A percentile compares a stretch with the other conserved stretches of the same genome.
These are phyloP conservation scores for Colletotrichum melonis DNA, from an alignment of 2,329 filamentous ascomycete species.

Conservation along the genomic window DNA sequence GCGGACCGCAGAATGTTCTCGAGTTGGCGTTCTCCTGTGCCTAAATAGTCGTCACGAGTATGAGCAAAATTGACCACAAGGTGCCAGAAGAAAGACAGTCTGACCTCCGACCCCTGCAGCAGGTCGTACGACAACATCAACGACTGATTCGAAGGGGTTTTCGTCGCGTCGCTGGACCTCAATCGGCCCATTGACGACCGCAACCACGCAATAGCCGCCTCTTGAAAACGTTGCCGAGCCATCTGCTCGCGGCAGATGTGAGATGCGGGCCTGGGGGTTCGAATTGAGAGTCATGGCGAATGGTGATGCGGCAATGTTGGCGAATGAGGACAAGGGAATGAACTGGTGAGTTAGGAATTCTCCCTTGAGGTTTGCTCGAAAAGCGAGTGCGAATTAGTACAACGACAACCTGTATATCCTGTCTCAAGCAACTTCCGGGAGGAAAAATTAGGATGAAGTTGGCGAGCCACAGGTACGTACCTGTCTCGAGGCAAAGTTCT, in stretches of 20 bases:
- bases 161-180: constrained; percentile 92
- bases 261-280: constrained; percentile 64
- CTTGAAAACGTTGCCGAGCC: constrained; percentile 83
- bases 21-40: constrained; percentile 82
- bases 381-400: not conserved
- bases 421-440: not conserved
- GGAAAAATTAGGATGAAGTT: constrained; percentile 12
- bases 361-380: not conserved
- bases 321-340: not conserved
- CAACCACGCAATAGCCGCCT: constrained; percentile 83
- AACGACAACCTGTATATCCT: not conserved
- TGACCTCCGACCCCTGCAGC: constrained; percentile 84
- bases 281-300: constrained; percentile 33
- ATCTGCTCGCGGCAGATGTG: constrained; percentile 76
- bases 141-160: constrained; percentile 87
- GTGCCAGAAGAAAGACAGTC: constrained; percentile 39
- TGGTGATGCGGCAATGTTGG: not conserved
- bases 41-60: constrained; percentile 52
- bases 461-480: constrained; percentile 10
- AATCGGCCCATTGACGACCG: constrained; percentile 91
- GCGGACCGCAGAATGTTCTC: constrained; percentile 80
- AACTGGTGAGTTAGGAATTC: too few species aligned
- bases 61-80: constrained; percentile 25
- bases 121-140: constrained; percentile 92
- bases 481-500: constrained; percentile 4